Evolutionary conservation across 2,329 filamentous ascomycete species (phyloP).

Genomic region (Verticillium tricorpus): DNA sequence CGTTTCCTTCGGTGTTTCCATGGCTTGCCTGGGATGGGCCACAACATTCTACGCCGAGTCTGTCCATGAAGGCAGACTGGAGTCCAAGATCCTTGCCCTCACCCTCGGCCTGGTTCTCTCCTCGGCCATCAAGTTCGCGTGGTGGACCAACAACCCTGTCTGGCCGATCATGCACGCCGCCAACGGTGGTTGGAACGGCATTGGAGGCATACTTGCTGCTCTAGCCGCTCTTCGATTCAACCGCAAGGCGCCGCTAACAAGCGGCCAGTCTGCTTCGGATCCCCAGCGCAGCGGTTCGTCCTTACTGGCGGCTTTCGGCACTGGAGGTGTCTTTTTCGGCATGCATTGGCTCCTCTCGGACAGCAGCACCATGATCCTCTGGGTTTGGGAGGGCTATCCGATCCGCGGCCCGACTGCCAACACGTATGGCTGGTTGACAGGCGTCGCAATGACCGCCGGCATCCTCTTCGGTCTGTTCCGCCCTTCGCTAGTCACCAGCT

Average conservation of each 20-base stretch:
- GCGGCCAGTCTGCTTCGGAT: slow-evolving; percentile 24
- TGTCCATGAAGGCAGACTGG: slow-evolving; percentile 67
- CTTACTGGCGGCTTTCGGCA: slow-evolving; percentile 67
- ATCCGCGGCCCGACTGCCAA: slow-evolving; percentile 81
- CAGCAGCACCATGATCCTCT: slow-evolving; percentile 97
- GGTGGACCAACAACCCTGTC: slow-evolving; percentile 90
- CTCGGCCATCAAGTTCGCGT: slow-evolving; percentile 86
- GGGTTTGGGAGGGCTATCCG: slow-evolving; percentile 97
- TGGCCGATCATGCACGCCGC: slow-evolving; percentile 90
- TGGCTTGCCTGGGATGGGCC: slow-evolving; percentile 79
- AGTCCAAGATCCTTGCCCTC: slow-evolving; percentile 78
- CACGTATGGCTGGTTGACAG: slow-evolving; percentile 84
- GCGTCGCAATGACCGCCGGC: slow-evolving; percentile 81
- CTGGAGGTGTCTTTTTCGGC: slow-evolving; percentile 82
- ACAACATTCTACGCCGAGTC: slow-evolving; percentile 78
- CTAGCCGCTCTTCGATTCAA: slow-evolving; percentile 74
- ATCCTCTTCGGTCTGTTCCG: slow-evolving; percentile 70
- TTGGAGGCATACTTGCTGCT: slow-evolving; percentile 71
- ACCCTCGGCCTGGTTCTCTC: slow-evolving; percentile 78
- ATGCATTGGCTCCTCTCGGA: slow-evolving; percentile 92
- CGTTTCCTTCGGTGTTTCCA: slow-evolving; percentile 74
- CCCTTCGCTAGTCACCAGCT: slow-evolving; percentile 68
- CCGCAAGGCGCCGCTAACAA: slow-evolving; percentile 52
- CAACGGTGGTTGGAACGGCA: slow-evolving; percentile 91
- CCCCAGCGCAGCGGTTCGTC: slow-evolving; percentile 58